Evolutionary conservation across 129 eudicot species (phyloP), one percentile per base, ranked within the genome.

Genomic region (Sambucus nigra): DNA sequence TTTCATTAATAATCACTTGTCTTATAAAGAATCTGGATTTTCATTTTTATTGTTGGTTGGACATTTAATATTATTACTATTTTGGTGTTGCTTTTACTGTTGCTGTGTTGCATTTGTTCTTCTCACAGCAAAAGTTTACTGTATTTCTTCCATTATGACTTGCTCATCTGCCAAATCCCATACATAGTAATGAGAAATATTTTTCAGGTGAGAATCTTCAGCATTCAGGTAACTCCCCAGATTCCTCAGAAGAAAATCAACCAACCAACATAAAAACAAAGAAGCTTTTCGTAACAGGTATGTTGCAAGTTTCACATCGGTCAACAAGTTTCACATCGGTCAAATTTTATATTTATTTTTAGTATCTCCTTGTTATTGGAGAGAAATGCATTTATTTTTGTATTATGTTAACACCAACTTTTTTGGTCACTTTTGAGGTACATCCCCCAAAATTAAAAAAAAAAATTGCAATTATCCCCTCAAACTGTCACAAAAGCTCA

Each of bases 221-320:
- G 47, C 71, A 33, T 46, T 61, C 63, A 32, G 53, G 57, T 54
- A 50, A 54, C 48, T 65, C 59, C 11, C 35, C 65, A 28, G 73
- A 65, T 66, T 57, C 79, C 29, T 53, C 74, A 47, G 73, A 44
- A 26, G 40, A 71, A 44, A 68, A 33, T 64, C 65, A 62, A 47
- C 59, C 80, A 27, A 57, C 66, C 44, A 62, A 72, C 59, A 72
- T 82, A 21, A 77, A 65, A 64, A 78, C 95, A 72, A 91, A 86
- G 85, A 91, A 91, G 78, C 86, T 91, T 64, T 91, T 91, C 56
- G 79, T 91, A 60, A 84, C 95, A 28, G 98, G 98, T 85, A 76
- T 26, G 70, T 44, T 65, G 38, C 64, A 40, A 27, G 48, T 3
- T 42, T 42, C 48, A 42, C 19, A 42, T 42, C 48, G 16, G 20